Evolutionary conservation across 2,329 filamentous ascomycete genomes (phyloP).

Genomic region (Albophoma yamanashiensis): DNA sequence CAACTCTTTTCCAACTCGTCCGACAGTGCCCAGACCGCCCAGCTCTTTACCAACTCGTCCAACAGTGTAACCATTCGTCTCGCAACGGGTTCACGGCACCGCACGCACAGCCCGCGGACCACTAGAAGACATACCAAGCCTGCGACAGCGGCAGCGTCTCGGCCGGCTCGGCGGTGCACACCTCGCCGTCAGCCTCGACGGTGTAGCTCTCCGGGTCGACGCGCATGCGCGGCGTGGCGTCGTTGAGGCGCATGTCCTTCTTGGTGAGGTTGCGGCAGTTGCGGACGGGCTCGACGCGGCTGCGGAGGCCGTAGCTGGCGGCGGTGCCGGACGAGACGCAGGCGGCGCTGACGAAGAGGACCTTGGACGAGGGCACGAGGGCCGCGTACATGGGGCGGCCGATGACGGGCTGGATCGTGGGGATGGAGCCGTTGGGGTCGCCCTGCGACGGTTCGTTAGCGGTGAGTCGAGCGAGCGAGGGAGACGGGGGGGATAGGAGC

Average conservation of each 20-base stretch:
- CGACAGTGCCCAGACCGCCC: neutral
- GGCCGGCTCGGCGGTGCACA: slow-evolving; percentile 65
- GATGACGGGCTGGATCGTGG: slow-evolving; percentile 76
- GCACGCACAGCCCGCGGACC: neutral
- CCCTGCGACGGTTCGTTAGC: slow-evolving; percentile 36
- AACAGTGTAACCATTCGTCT: neutral
- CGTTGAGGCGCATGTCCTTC: slow-evolving; percentile 84
- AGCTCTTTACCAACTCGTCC: neutral
- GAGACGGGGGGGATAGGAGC: slow-evolving; percentile 3
- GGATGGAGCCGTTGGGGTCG: slow-evolving; percentile 74
- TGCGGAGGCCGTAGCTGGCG: slow-evolving; percentile 62
- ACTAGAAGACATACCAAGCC: slow-evolving; percentile 62
- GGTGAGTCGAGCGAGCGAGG: neutral
- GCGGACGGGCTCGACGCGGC: slow-evolving; percentile 70
- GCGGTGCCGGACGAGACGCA: slow-evolving; percentile 59
- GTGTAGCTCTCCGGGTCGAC: slow-evolving; percentile 87
- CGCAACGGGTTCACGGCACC: neutral
- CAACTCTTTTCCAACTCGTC: neutral
- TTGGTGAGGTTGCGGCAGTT: slow-evolving; percentile 68
- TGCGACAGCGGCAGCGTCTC: slow-evolving; percentile 65
- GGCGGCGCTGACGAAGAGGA: slow-evolving; percentile 73
- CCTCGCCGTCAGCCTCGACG: slow-evolving; percentile 73
- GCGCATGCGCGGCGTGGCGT: slow-evolving; percentile 71
- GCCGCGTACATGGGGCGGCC: slow-evolving; percentile 80
- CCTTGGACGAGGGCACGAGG: slow-evolving; percentile 57